Percentiles rank a stretch among this genome's conserved stretches.
phyloP scores from a whole-genome alignment of 2,329 filamentous ascomycete genomes.

The Ustulina deusta region DNA sequence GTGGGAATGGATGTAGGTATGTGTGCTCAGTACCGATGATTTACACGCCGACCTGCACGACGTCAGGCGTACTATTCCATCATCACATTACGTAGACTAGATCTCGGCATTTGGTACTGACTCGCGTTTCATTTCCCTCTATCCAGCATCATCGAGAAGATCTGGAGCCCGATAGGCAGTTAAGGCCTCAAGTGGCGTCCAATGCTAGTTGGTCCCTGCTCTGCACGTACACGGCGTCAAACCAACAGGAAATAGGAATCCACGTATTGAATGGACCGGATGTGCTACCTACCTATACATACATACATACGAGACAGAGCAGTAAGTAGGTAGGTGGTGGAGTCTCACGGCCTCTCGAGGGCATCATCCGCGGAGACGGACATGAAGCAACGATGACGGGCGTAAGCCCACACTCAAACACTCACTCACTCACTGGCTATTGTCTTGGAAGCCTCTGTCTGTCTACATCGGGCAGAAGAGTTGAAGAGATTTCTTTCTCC shows the following conservation, averaged over 20 bases:
- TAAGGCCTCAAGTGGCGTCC: conserved; percentile 16
- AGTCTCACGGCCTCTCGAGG: conserved; percentile 10
- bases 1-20: background rate
- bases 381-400: background rate
- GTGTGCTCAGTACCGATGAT: background rate
- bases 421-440: background rate
- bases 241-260: conserved; percentile 1
- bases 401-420: background rate
- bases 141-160: background rate
- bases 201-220: conserved; percentile 13
- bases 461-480: background rate
- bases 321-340: background rate
- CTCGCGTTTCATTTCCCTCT: conserved; percentile 21
- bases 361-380: conserved; percentile 4
- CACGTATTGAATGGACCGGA: background rate
- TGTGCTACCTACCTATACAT: background rate
- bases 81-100: conserved; percentile 8
- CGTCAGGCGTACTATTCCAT: background rate
- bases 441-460: background rate
- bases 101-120: conserved; percentile 11
- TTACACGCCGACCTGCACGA: background rate
- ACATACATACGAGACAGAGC: background rate
- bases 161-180: conserved; percentile 1
- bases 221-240: conserved; percentile 8
- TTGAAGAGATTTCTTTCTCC: background rate